Percentiles rank a stretch among this genome's conserved stretches.
These are phyloP conservation scores for Pleurotus citrinopileatus DNA, from an alignment of 768 basidiomycete species.

Conservation along the genomic window DNA sequence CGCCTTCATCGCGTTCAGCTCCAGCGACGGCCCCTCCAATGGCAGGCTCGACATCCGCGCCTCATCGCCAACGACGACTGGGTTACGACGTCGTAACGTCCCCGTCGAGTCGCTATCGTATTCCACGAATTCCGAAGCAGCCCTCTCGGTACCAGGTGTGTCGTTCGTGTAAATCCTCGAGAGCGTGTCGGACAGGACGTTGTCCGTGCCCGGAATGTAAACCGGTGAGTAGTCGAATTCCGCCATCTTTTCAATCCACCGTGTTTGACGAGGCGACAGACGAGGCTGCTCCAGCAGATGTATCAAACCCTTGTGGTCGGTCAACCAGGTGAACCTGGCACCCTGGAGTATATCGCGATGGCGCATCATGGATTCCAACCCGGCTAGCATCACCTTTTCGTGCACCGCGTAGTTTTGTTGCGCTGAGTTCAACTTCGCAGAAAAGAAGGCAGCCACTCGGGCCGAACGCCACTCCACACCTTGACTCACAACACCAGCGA, in stretches of 20 bases:
- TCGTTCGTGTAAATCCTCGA: constrained; percentile 21
- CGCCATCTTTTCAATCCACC: constrained; percentile 14
- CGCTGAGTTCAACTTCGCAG: constrained; percentile 18
- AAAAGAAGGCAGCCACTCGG: constrained; percentile 26
- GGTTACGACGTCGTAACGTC: constrained; percentile 2
- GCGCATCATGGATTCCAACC: constrained; percentile 10
- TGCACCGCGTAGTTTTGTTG: constrained; percentile 27
- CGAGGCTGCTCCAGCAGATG: constrained; percentile 8
- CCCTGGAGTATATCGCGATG: constrained; percentile 13
- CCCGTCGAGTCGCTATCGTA: not conserved
- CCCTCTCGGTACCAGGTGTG: constrained; percentile 12
- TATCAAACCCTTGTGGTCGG: constrained; percentile 10
- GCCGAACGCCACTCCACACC: constrained; percentile 18
- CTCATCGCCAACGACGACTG: constrained; percentile 14
- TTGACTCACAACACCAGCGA: constrained; percentile 12
- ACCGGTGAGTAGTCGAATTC: constrained; percentile 16
- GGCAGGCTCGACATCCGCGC: not conserved
- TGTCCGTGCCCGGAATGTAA: constrained; percentile 16
- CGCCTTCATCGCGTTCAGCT: no score
- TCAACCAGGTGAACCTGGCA: constrained; percentile 9
- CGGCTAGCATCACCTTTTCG: constrained; percentile 19
- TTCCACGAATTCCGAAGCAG: constrained; percentile 15
- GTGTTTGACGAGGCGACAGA: constrained; percentile 12
- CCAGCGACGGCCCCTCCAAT: no score
- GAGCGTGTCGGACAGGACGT: constrained; percentile 27